These are phyloP conservation scores for Russula griseocarnosa DNA, from an alignment of 768 basidiomycete genomes.

Conservation along the genomic window DNA sequence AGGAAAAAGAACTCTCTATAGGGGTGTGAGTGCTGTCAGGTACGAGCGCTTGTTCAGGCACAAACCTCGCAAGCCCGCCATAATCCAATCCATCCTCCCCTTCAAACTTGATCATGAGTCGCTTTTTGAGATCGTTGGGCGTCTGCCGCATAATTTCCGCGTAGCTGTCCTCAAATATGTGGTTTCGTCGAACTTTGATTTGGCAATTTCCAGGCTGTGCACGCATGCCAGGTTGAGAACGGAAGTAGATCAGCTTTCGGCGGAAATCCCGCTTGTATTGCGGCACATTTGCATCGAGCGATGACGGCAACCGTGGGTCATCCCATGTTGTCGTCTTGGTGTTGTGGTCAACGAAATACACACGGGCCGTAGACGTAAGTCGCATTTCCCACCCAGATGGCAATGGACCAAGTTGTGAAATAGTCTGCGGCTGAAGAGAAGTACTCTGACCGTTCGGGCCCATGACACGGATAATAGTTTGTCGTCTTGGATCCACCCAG, in stretches of 20 bases:
- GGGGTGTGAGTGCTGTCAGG: constrained; percentile 15
- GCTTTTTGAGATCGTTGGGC: constrained; percentile 96
- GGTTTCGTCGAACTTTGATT: constrained; percentile 96
- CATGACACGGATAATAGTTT: constrained; percentile 95
- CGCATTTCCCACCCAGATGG: constrained; percentile 99
- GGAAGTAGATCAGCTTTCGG: constrained; percentile 98
- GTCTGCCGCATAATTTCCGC: constrained; percentile 99
- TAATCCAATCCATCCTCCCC: constrained; percentile 99
- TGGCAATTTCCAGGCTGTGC: constrained; percentile 99
- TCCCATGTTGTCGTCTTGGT: constrained; percentile 99
- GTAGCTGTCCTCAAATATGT: constrained; percentile 99
- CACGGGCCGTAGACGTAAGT: constrained; percentile 93
- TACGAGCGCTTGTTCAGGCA: constrained; percentile 13
- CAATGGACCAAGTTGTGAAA: constrained; percentile 92
- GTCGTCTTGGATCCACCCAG: constrained; percentile 99
- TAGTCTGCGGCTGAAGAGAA: constrained; percentile 88
- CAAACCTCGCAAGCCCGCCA: constrained; percentile 91
- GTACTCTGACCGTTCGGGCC: constrained; percentile 88
- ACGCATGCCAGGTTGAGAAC: constrained; percentile 96
- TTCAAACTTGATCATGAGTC: constrained; percentile 99
- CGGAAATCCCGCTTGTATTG: constrained; percentile 99
- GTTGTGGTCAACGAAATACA: constrained; percentile 99
- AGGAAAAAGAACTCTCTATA: constrained; percentile 99
- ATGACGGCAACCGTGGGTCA: constrained; percentile 93
- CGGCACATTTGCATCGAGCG: constrained; percentile 93